These are phyloP conservation scores for Monilinia polystroma DNA, from an alignment of 2,329 filamentous ascomycete genomes.

Conservation along the genomic window DNA sequence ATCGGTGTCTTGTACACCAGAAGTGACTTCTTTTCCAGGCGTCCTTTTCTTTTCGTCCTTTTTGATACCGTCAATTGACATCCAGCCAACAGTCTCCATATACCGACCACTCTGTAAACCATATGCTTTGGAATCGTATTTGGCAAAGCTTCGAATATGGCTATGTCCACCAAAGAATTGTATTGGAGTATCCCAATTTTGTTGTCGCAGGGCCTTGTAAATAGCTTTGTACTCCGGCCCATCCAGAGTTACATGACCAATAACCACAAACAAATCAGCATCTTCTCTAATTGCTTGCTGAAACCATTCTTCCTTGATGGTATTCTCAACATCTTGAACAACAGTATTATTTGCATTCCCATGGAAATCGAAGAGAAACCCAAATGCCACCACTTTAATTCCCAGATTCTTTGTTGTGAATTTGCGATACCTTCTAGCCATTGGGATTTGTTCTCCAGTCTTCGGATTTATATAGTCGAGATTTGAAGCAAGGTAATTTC, in stretches of 20 bases:
- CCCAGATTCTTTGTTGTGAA: conserved; percentile 90
- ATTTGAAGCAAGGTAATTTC: conserved; percentile 85
- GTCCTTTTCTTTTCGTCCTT: conserved; percentile 36
- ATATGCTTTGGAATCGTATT: conserved; percentile 74
- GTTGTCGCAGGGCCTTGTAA: conserved; percentile 72
- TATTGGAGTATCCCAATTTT: conserved; percentile 79
- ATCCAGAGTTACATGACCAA: conserved; percentile 79
- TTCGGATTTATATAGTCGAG: conserved; percentile 79
- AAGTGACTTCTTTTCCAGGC: conserved; percentile 27
- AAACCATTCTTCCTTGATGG: conserved; percentile 86
- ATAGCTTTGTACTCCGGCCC: conserved; percentile 77
- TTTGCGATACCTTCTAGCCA: conserved; percentile 80
- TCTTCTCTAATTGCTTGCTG: conserved; percentile 80
- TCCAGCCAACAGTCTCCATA: conserved; percentile 92
- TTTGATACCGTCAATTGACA: conserved; percentile 70
- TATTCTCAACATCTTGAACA: conserved; percentile 75
- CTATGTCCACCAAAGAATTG: conserved; percentile 89
- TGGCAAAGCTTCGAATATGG: conserved; percentile 81
- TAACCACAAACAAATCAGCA: conserved; percentile 81
- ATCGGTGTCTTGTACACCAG: conserved; percentile 3
- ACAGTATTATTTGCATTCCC: conserved; percentile 88
- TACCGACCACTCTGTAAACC: conserved; percentile 87
- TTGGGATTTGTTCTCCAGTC: conserved; percentile 68
- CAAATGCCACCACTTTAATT: conserved; percentile 81
- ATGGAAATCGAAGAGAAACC: conserved; percentile 92